phyloP scores from a whole-genome alignment of 106 monocot species.

The Narthecium ossifragum region DNA sequence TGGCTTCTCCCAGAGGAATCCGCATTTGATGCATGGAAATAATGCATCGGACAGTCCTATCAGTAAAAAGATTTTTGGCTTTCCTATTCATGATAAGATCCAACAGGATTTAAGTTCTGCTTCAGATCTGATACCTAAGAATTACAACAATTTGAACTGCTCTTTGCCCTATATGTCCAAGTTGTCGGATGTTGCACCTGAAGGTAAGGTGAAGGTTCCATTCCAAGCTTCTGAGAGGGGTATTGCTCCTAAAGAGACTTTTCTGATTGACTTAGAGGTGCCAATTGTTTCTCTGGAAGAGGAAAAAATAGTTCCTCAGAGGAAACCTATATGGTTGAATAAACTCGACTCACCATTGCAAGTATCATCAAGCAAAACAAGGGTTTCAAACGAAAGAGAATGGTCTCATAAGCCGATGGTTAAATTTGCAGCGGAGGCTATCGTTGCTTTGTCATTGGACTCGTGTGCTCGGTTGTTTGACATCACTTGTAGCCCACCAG shows the following conservation, averaged over 20 bases:
- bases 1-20: not conserved
- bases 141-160: conserved; percentile 55
- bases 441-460: conserved; percentile 34
- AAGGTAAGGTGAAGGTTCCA: conserved; percentile 6
- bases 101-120: conserved; percentile 1
- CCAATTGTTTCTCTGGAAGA: conserved; percentile 5
- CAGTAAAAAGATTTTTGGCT: conserved; percentile 8
- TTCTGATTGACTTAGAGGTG: conserved; percentile 41
- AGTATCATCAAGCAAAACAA: too few relatives aligned
- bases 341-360: too few relatives aligned
- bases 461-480: not conserved
- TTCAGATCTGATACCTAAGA: too few relatives aligned
- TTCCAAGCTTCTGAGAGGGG: conserved; percentile 3
- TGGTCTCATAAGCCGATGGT: conserved; percentile 5
- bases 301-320: not conserved
- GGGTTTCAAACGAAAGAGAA: conserved; percentile 5
- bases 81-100: conserved; percentile 11
- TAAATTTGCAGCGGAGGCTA: conserved; percentile 44
- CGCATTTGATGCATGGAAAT: not conserved
- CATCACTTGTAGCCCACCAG: not conserved
- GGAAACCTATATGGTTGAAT: not conserved
- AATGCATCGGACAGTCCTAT: not conserved
- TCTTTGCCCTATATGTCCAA: conserved; percentile 11
- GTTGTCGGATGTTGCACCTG: conserved; percentile 3
- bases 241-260: conserved; percentile 10